Base-by-base conservation (phyloP, 1,284 basidiomycete species). In the Tilletia walkeri region DNA sequence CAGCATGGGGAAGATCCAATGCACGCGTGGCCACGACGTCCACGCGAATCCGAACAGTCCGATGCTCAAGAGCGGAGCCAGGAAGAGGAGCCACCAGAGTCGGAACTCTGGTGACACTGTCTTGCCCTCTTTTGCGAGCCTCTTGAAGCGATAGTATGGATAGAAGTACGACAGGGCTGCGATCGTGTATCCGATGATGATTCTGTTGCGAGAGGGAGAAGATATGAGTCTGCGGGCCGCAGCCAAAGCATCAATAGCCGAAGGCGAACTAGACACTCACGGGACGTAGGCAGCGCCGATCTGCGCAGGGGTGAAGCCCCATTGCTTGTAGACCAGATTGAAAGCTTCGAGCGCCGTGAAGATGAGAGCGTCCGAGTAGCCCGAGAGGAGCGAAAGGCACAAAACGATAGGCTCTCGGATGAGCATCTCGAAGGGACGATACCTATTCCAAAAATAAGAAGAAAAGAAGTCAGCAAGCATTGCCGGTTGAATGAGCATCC, bases 1-100 rank as follows among this genome's bases (percentile, higher is more conserved):
- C 70, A 86, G 80, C 84, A 86, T 85, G 0, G 84, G 83, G 0
- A 80, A 85, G 54, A 86, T 85, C 85, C 85, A 86, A 68, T 82
- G 84, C 1, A 81, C 77, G 30, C 73, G 75, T 0, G 84, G 84
- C 24, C 85, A 72, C 0, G 80, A 83, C 1, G 85, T 86, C 84
- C 84, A 86, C 0, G 85, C 85, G 72, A 86, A 86, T 2, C 84
- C 84, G 41, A 85, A 81, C 3, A 86, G 78, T 48, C 85, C 85
- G 39, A 86, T 82, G 0, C 81, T 72, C 49, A 85, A 84, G 16
- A 85, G 78, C 0, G 85, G 85, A n/a, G 78, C 76, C 48, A 83
- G 73, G 70, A 69, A 86, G 7, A 85, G 78, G 0, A 86, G 73
- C 75, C 82, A 80, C 75, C 82, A 82, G 0, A 86, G 78, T 39